Conservation (phyloP, 345 rosid species). For the Citrus unshiu region DNA sequence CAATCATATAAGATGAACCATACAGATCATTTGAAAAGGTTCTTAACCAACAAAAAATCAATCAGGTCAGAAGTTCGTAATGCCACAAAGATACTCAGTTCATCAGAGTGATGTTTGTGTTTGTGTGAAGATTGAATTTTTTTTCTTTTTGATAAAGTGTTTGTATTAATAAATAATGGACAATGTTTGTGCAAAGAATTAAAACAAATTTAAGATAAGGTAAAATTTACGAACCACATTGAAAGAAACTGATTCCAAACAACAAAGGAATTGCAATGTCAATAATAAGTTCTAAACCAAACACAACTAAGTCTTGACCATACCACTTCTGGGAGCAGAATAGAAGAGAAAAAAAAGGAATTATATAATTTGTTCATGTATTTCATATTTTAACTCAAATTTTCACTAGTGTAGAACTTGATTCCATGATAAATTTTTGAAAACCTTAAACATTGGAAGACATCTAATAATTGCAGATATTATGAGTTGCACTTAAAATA, state of each 20-base stretch:
- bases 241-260: neutral
- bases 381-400: neutral
- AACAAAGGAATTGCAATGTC: neutral
- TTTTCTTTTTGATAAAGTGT: no score
- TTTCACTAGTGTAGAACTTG: neutral
- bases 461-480: neutral
- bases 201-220: neutral
- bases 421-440: neutral
- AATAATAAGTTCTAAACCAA: neutral
- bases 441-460: neutral
- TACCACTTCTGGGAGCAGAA: neutral
- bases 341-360: neutral
- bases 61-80: neutral
- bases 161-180: no score
- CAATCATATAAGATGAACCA: neutral
- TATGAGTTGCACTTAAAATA: neutral
- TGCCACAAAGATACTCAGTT: neutral
- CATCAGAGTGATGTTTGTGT: neutral
- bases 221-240: neutral
- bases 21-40: neutral
- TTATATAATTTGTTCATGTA: neutral
- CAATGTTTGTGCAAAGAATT: neutral
- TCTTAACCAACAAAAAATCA: neutral
- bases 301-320: neutral
- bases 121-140: no score